Base-by-base conservation (phyloP, 1,284 basidiomycete genomes). In the Cerioporus squamosus region DNA sequence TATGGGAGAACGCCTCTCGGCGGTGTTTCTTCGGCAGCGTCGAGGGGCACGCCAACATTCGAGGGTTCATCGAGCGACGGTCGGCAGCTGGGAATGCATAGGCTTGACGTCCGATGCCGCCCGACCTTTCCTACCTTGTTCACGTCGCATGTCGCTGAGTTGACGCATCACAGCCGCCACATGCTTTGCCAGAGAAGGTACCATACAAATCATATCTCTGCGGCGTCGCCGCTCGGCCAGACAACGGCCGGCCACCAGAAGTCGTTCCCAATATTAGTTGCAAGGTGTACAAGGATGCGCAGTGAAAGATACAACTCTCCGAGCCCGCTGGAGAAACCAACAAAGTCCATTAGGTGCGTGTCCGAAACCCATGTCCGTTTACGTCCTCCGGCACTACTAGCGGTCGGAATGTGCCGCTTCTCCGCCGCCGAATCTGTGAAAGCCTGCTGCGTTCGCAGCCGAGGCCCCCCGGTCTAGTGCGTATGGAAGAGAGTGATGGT, bases 21-120 rank as follows among this genome's bases (percentile, higher is more conserved):
- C 82, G 93, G 57, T 89, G 87, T 74, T 92, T 97, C 77, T 95
- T 97, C 76, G 91, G 90, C 20, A 91, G 83, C 61, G 69, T 86
- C 38, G 91, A 92, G 47, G 93, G 93, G 0, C 93, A 95, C 70
- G 77, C 81, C 29, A 90, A 88, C 66, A 89, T 94, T 68, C 83
- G 86, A 69, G 87, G 84, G 31, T 94, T 91, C 73, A 92, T 93
- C 65, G 89, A 92, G 72, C 79, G 90, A 65, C 61, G 72, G 56
- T 66, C 69, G 49, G 60, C 62, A n/a, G 71, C 71, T 44, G 70
- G 68, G 50, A 69, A 68, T 54, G 63, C 69, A 23, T 73, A 63
- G 59, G 54, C 40, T 42, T 51, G 48, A 55, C 43, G 45, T 51
- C 39, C 36, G n/a, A 22, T 10, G 39, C 56, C 42, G 49, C 58